These are phyloP conservation scores for Mrakia frigida DNA, from an alignment of 768 basidiomycete species.

Conservation along the genomic window DNA sequence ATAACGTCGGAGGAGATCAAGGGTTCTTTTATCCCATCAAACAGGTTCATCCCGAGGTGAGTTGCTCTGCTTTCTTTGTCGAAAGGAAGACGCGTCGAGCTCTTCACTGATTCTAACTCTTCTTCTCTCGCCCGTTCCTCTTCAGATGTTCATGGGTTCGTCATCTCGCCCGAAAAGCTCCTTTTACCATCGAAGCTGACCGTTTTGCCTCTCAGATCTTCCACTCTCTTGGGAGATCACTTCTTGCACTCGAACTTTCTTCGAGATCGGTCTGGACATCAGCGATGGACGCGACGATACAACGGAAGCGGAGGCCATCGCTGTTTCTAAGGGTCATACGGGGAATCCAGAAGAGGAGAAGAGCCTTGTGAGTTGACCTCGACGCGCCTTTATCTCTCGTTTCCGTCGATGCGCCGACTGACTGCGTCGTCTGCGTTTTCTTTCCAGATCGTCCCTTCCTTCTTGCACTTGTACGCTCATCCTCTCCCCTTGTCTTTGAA, in stretches of 20 bases:
- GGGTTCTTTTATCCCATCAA: constrained; percentile 6
- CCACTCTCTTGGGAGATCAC: constrained; percentile 1
- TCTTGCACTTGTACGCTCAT: constrained; percentile 13
- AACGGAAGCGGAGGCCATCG: constrained; percentile 7
- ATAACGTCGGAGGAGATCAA: constrained; percentile 13
- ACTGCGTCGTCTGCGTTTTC: background rate
- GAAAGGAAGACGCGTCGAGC: background rate
- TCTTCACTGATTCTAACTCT: background rate
- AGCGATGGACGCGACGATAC: constrained; percentile 10
- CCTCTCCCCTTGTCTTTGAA: background rate
- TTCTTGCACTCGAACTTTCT: background rate
- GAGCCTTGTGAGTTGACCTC: background rate
- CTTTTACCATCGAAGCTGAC: background rate
- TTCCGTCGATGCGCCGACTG: background rate
- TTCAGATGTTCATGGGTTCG: constrained; percentile 2
- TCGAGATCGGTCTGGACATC: constrained; percentile 13
- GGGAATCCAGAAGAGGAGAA: constrained; percentile 11
- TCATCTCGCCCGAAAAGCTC: background rate
- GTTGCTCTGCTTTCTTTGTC: background rate
- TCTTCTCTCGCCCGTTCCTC: background rate
- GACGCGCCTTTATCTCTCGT: background rate
- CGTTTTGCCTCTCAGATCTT: background rate
- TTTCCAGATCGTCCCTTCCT: background rate
- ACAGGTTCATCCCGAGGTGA: background rate
- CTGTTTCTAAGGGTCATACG: constrained; percentile 9